phyloP scores from a whole-genome alignment of 345 rosid genomes.

The Gossypium anomalum region DNA sequence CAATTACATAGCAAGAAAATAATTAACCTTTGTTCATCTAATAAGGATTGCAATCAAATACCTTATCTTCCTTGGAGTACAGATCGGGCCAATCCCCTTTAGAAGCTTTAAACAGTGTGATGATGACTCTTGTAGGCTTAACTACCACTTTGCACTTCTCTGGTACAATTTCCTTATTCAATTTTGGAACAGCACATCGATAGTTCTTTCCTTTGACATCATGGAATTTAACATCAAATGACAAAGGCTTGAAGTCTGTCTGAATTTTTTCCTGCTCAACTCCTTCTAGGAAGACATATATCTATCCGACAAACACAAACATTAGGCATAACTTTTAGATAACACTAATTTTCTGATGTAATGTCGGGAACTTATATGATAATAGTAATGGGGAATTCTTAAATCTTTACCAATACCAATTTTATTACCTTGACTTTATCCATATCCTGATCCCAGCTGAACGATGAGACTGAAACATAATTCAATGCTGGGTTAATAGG shows the following conservation, averaged over 20 bases:
- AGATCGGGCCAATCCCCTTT: conserved; percentile 87
- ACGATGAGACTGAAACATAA: conserved; percentile 58
- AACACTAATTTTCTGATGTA: background rate
- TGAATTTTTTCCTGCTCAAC: conserved; percentile 66
- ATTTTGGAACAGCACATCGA: conserved; percentile 58
- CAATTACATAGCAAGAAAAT: no score
- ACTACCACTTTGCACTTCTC: conserved; percentile 73
- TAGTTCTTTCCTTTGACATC: conserved; percentile 81
- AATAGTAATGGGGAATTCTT: no score
- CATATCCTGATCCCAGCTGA: conserved; percentile 95
- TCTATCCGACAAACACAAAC: conserved; percentile 26
- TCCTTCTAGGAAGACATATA: conserved; percentile 78
- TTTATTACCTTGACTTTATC: conserved; percentile 76
- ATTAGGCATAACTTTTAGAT: background rate
- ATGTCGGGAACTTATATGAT: no score
- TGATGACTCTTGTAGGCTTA: conserved; percentile 64
- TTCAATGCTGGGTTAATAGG: conserved; percentile 29
- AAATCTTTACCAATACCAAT: background rate
- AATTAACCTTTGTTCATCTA: background rate
- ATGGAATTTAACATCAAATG: conserved; percentile 70
- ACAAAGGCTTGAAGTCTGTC: conserved; percentile 58
- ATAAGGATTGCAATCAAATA: background rate
- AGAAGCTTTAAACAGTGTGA: conserved; percentile 67
- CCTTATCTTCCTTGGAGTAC: conserved; percentile 8
- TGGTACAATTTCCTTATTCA: conserved; percentile 74